Evolutionary conservation across 2,329 filamentous ascomycete species (phyloP), one percentile per base, ranked within the genome.

Genomic region (Thelonectria olida): DNA sequence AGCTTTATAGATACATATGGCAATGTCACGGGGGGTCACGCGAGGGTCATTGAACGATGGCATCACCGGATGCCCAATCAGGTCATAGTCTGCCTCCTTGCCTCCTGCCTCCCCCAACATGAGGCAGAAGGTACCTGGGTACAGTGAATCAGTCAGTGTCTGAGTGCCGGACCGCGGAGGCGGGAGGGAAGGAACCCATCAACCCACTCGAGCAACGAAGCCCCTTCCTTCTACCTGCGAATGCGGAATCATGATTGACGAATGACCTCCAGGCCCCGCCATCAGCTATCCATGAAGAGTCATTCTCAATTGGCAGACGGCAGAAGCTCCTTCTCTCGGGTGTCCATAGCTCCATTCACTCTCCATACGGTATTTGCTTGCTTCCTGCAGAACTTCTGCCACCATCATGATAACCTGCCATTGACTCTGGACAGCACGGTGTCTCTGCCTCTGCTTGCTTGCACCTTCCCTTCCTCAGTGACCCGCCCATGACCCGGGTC

Each of bases 41-140:
- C 70, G 70, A 72, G 65, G 56, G 28, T 58, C 54, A 23, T 48
- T 63, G 50, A 17, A 41, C 47, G 62, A 70, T 72, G 70, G 70
- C 70, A 72, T 70, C 70, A 72, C 68, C 49, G 54, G 51, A 54
- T 60, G 54, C 55, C 70, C 70, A 72, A 72, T 72, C 70, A 72
- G 69, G 44, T 72, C 70, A 72, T 71, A 45, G 58, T 36, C 27
- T 60, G 31, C 12, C 31, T 34, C 10, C 31, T 10, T 34, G 12
- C 31, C 31, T 34, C 31, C 31, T 34, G 13, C 31, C 54, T 20
- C 28, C 58, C 58, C 52, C 58, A 56, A 56, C 58, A 51, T 44
- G 31, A 28, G 31, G 41, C 39, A 22, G 5, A 25, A 5, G 13
- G 41, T 25, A 44, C 54, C 54, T 50, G 15, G 25, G 38, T 22